A percentile compares a stretch with the other conserved stretches of the same genome.
These are phyloP conservation scores for Petunia axillaris DNA, from an alignment of 257 asterid species.

Conservation along the genomic window DNA sequence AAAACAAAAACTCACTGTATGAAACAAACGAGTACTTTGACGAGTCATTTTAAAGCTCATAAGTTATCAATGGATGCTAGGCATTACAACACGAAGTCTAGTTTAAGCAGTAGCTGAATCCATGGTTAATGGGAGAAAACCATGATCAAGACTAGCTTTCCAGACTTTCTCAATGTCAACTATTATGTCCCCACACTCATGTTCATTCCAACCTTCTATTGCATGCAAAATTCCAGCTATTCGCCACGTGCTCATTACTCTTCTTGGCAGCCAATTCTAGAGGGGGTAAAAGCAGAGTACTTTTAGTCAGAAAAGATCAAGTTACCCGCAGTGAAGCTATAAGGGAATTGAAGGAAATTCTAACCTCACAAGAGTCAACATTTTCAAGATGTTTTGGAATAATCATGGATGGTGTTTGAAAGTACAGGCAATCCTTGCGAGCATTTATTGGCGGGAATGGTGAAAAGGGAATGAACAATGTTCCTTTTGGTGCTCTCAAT, in stretches of 20 bases:
- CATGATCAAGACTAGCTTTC: constrained; percentile 38
- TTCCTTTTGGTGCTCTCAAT: constrained; percentile 65
- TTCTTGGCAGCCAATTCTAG: constrained; percentile 33
- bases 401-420: constrained; percentile 72
- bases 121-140: constrained; percentile 56
- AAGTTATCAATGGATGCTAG: too few species aligned
- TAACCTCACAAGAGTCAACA: constrained; percentile 86
- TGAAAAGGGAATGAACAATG: constrained; percentile 71
- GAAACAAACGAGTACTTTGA: too few species aligned
- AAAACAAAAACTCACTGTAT: too few species aligned
- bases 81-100: background rate
- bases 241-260: constrained; percentile 74
- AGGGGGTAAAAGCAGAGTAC: constrained; percentile 41
- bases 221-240: constrained; percentile 78
- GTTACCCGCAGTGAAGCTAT: too few species aligned
- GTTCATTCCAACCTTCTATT: constrained; percentile 64
- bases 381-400: constrained; percentile 72
- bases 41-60: too few species aligned
- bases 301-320: too few species aligned
- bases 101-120: constrained; percentile 28
- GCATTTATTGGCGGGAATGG: constrained; percentile 70
- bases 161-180: background rate
- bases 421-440: constrained; percentile 66
- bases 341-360: background rate
- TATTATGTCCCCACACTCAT: constrained; percentile 75